Conservation (phyloP, 2,329 filamentous ascomycete genomes). For the Colletotrichum sojae region DNA sequence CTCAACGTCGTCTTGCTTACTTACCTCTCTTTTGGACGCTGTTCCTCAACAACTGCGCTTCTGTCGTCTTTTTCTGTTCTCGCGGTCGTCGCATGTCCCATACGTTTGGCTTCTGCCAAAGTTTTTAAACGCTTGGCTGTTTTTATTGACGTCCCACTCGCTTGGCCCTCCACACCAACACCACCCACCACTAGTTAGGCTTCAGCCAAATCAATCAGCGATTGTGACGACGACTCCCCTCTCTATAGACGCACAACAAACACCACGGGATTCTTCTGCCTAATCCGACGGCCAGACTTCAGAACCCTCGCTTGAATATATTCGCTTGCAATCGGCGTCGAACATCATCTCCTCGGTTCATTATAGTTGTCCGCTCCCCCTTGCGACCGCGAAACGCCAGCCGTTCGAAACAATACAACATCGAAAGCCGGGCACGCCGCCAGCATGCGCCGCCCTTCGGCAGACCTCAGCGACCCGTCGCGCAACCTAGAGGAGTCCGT, state of each 20-base stretch:
- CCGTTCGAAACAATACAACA: slow-evolving; percentile 18
- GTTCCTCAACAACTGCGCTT: slow-evolving; percentile 15
- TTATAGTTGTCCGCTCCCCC: not conserved
- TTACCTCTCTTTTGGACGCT: not conserved
- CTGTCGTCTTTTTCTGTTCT: slow-evolving; percentile 19
- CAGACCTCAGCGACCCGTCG: slow-evolving; percentile 58
- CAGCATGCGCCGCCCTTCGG: slow-evolving; percentile 60
- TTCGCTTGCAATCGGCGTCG: not conserved
- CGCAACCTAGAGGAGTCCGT: slow-evolving; percentile 55
- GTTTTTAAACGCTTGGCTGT: slow-evolving; percentile 31
- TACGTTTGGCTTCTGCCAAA: too few relatives aligned
- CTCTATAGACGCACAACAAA: slow-evolving; percentile 2
- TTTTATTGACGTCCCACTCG: slow-evolving; percentile 18
- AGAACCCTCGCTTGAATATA: not conserved
- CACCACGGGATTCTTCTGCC: not conserved
- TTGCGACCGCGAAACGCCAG: slow-evolving; percentile 24
- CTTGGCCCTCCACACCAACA: not conserved
- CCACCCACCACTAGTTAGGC: slow-evolving; percentile 5
- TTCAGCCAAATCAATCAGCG: slow-evolving; percentile 18
- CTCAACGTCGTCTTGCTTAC: slow-evolving; percentile 2
- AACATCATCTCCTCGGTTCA: not conserved
- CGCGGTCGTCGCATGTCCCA: slow-evolving; percentile 19
- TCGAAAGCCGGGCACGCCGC: slow-evolving; percentile 30
- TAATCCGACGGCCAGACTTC: not conserved
- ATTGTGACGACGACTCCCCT: not conserved